Evolutionary conservation across 163 green algal genomes (phyloP), one percentile per base, ranked within the genome.

Genomic region (Coccomyxa subellipsoidea): DNA sequence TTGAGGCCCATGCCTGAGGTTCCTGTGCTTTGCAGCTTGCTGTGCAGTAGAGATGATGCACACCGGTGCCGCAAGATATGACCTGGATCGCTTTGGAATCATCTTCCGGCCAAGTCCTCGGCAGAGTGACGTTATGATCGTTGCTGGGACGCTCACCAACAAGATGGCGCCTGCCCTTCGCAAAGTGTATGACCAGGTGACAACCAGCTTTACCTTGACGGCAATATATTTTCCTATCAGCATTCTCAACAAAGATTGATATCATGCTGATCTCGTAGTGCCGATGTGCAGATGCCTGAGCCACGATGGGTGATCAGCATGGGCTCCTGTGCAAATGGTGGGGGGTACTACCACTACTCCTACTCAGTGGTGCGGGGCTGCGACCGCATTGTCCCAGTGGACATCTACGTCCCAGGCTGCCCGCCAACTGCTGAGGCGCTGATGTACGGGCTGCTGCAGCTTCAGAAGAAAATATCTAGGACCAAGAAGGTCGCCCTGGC

Each of bases 271-370:
- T 59, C 47, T 59, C 4, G 47, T 18, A n/a, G n/a, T n/a, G n/a
- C n/a, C n/a, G 0, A 23, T 59, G 15, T 83, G 85, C 81, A 88
- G 90, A 98, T 98, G 95, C 96, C 95, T 3, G 95, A 99, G 85
- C 96, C 96, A 9, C 91, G 95, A 54, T 99, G 96, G 96, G 96
- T 99, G 21, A 89, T 99, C 36, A 96, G 91, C 82, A 99, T 99
- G 96, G 96, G 96, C 39, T 95, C 87, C 77, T 99, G 96, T 82
- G 96, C 96, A 32, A 99, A 99, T 83, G 96, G 96, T 23, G 96
- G 96, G 47, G 96, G 96, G 54, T 99, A 99, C 91, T 99, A 99
- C 86, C 96, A 99, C 90, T 99, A 99, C 89, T 95, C 88, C 4
- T 99, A 99, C 86, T 88, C 92, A 1, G 96, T 99, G 0, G 96